These are phyloP conservation scores for Bipolaris gigantea DNA, from an alignment of 2,329 filamentous ascomycete species.

Conservation along the genomic window DNA sequence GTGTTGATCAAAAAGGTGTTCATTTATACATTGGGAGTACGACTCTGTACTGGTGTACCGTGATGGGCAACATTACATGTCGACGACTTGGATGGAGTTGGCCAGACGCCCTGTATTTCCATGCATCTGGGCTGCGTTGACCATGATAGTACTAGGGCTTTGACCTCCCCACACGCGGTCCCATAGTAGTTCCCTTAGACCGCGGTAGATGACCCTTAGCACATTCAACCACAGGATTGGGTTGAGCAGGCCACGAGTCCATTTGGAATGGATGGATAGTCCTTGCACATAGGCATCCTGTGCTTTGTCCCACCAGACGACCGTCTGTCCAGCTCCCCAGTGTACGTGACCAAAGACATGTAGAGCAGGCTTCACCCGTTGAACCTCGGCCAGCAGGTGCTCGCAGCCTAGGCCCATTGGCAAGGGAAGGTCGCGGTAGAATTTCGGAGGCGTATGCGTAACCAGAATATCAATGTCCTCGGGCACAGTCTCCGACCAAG, in stretches of 20 bases:
- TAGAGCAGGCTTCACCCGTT: slow-evolving; percentile 71
- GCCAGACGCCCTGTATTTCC: slow-evolving; percentile 53
- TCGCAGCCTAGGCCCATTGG: slow-evolving; percentile 69
- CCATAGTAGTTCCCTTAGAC: slow-evolving; percentile 61
- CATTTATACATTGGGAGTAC: slow-evolving; percentile 35
- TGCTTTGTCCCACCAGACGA: slow-evolving; percentile 73
- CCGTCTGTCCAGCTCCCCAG: slow-evolving; percentile 69
- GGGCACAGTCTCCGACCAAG: slow-evolving; percentile 74
- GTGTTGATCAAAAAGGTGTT: slow-evolving; percentile 28
- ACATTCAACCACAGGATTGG: slow-evolving; percentile 55
- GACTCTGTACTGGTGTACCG: slow-evolving; percentile 20
- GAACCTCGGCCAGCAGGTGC: slow-evolving; percentile 69
- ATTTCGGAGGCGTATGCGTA: slow-evolving; percentile 77
- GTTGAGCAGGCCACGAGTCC: slow-evolving; percentile 45
- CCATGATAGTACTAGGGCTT: slow-evolving; percentile 55
- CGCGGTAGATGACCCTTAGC: slow-evolving; percentile 55
- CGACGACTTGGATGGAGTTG: slow-evolving; percentile 50
- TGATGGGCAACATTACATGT: slow-evolving; percentile 40
- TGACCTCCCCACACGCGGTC: slow-evolving; percentile 61
- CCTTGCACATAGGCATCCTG: slow-evolving; percentile 73
- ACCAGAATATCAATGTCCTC: slow-evolving; percentile 74
- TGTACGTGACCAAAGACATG: slow-evolving; percentile 89
- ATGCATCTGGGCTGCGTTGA: slow-evolving; percentile 63
- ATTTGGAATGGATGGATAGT: slow-evolving; percentile 47
- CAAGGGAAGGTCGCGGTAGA: slow-evolving; percentile 65